Evolutionary conservation across 192 early-diverging fungal genomes (phyloP).

Genomic region (Chytriomyces confervae): DNA sequence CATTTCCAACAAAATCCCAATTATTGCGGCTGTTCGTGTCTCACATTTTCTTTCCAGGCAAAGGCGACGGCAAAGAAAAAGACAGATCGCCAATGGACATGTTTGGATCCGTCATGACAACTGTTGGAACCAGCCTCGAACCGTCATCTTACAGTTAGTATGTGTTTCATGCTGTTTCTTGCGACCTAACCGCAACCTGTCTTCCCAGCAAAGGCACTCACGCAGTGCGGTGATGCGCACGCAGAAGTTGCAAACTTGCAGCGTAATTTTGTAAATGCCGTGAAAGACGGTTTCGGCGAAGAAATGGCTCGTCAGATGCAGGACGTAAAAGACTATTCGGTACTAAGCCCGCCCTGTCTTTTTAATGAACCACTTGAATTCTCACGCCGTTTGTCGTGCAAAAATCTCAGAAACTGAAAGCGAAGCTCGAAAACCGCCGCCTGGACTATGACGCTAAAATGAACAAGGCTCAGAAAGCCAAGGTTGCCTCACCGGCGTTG

Average conservation of each 20-base stretch:
- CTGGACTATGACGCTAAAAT: conserved; percentile 93
- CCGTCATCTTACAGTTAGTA: conserved; percentile 35
- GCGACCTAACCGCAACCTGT: background rate
- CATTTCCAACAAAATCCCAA: no score
- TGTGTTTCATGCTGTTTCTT: background rate
- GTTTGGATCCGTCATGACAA: conserved; percentile 37
- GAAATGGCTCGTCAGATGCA: conserved; percentile 44
- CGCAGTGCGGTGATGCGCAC: conserved; percentile 57
- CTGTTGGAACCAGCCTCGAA: conserved; percentile 32
- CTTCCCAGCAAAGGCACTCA: conserved; percentile 53
- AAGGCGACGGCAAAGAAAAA: conserved; percentile 30
- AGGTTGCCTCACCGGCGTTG: conserved; percentile 88
- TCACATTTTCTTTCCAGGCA: conserved; percentile 6
- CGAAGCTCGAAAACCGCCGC: conserved; percentile 86
- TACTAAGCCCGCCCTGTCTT: conserved; percentile 39
- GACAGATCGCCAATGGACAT: conserved; percentile 34
- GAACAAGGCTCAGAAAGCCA: conserved; percentile 84
- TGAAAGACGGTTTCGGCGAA: conserved; percentile 62
- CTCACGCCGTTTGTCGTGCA: background rate
- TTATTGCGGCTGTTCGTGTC: no score
- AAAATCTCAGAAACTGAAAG: conserved; percentile 64
- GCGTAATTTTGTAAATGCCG: conserved; percentile 45
- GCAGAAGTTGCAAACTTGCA: conserved; percentile 54
- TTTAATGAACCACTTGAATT: conserved; percentile 19
- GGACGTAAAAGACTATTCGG: conserved; percentile 57